Evolutionary conservation across 2,329 filamentous ascomycete genomes (phyloP), one percentile per base, ranked within the genome.

Genomic region (Purpureocillium takamizusanense): DNA sequence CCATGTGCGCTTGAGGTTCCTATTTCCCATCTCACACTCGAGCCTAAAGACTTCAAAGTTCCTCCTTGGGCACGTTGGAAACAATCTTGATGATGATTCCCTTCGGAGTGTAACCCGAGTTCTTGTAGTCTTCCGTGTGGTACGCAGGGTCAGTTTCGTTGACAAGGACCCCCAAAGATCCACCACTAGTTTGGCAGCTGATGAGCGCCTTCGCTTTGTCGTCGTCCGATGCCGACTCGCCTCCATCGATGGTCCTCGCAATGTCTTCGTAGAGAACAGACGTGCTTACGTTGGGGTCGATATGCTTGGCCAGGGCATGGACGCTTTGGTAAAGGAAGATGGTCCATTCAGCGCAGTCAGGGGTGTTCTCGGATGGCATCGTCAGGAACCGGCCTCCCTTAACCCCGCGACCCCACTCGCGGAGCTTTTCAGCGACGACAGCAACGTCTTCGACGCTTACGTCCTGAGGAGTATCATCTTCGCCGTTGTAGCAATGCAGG

Each of bases 111-210:
- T 31, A 33, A 9, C 39, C 40, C 21, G 30, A 33, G 12, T 31
- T 14, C 17, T 25, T 16, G 12, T 40, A 41, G n/a, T 38, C 33
- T 18, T 31, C 8, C 7, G 41, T 30, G 17, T 41, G 32, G 34
- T 46, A 47, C 5, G 38, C 23, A 4, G 42, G 38, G 31, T 42
- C 30, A 5, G 33, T 18, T 11, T 36, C 27, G 37, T 47, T 43
- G 28, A 41, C 35, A 11, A 25, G 14, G 18, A 46, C 43, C n/a
- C 41, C 45, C 3, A 42, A 17, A 12, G 31, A 35, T 35, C 51
- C 46, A 28, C 58, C 58, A 13, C 38, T 21, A 5, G 45, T 39
- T 10, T 32, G 39, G 37, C 58, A 58, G 33, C 54, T 54, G 29
- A 59, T 52, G 30, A 56, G 30, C 7, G 40, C 25, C 15, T 33